Evolutionary conservation across 2,329 filamentous ascomycete genomes (phyloP).

Genomic region (Aspergillus tanneri): DNA sequence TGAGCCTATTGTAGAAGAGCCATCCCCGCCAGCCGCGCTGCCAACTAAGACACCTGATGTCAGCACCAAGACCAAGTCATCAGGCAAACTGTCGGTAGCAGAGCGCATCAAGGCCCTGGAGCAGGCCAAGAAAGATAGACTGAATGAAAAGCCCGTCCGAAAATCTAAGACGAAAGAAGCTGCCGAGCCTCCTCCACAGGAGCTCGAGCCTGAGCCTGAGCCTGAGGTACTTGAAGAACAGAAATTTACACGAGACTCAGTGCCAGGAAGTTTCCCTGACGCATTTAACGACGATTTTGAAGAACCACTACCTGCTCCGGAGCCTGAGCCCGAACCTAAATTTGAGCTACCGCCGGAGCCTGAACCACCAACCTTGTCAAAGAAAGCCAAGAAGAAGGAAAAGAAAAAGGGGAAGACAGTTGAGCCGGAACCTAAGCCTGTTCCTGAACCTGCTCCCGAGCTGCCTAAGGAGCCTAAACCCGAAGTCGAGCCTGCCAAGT

Average conservation of each 20-base stretch:
- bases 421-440: constrained; percentile 37
- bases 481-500: constrained; percentile 35
- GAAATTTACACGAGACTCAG: constrained; percentile 41
- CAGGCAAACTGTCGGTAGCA: constrained; percentile 48
- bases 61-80: constrained; percentile 42
- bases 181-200: constrained; percentile 17
- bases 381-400: constrained; percentile 19
- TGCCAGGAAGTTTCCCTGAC: constrained; percentile 61
- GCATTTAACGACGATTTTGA: constrained; percentile 48
- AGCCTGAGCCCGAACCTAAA: constrained; percentile 23
- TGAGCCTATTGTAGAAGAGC: constrained; percentile 41
- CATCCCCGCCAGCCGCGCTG: constrained; percentile 38
- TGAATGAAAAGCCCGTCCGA: constrained; percentile 34
- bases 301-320: constrained; percentile 26
- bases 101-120: constrained; percentile 55
- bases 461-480: constrained; percentile 30
- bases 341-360: constrained; percentile 21
- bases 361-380: constrained; percentile 23
- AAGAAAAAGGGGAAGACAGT: constrained; percentile 26
- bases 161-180: constrained; percentile 26
- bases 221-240: constrained; percentile 32
- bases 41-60: constrained; percentile 38
- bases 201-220: constrained; percentile 11
- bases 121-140: constrained; percentile 40
- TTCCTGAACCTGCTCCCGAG: constrained; percentile 29